Base-by-base conservation (phyloP, 257 asterid species). In the Lycium barbarum region DNA sequence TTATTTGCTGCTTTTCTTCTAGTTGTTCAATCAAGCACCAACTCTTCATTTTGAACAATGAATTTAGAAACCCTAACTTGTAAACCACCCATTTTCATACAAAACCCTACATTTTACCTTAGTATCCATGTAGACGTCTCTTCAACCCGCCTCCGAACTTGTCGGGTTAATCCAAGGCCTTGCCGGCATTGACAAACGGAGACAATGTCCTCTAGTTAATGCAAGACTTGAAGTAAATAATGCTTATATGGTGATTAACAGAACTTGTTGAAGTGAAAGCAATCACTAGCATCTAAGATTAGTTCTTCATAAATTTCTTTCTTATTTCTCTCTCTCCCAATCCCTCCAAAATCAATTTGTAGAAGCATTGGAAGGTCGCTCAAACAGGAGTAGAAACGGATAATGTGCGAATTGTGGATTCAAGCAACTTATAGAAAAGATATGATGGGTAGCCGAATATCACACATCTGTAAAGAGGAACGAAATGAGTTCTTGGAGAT, bases 61-160 rank as follows among this genome's bases (percentile, higher is more conserved):
- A 87, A 80, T 89, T 90, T 89, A 17, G 83, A 84, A 87, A 79
- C 90, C 79, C 93, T 90, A 63, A 61, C 88, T 85, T 85, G 80
- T 79, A 86, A 85, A 70, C 67, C 76, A 61, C 84, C 57, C 86
- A 54, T 83, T 80, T 87, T 83, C 49, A 82, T 82, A 83, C 59
- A 83, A 35, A 26, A 51, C 84, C 81, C 85, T 11, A 81, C 55
- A 79, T 79, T 38, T 38, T 18, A 72, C 1, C 61, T 38, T 5
- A 82, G 12, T 33, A 49, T 53, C 63, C 53, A 45, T 38, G 74
- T 45, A 38, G 38, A 22, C 18, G 18, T 10, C 65, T 54, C 79
- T 20, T 65, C 57, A 36, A 5, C 43, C 73, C 61, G 38, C 11
- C 61, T 12, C 51, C 14, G 63, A 11, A 38, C 45, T 22, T 47